Evolutionary conservation across 164 flowering plant species (phyloP).

Genomic region (Echeveria elegans): DNA sequence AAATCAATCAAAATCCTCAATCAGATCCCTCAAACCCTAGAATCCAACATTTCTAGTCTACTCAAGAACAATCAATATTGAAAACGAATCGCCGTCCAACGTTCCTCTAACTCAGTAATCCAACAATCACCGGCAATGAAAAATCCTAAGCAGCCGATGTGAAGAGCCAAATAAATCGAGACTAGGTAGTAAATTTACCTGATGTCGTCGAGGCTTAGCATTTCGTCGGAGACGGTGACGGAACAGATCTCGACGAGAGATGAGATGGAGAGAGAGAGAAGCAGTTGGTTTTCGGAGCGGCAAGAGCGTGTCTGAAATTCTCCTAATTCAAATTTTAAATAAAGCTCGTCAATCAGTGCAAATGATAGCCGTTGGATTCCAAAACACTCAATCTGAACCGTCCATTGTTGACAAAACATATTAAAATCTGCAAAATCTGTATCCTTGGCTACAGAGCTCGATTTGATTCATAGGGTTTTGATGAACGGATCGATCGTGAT

Average conservation of each 20-base stretch:
- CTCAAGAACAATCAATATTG: no score
- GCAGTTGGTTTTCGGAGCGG: not conserved
- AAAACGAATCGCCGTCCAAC: no score
- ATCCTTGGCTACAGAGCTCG: not conserved
- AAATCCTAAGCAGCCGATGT: not conserved
- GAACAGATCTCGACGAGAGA: not conserved
- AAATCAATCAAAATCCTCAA: not conserved
- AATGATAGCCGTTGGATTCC: not conserved
- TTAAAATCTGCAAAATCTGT: not conserved
- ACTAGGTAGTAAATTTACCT: not conserved
- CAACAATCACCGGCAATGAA: not conserved
- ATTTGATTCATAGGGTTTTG: not conserved
- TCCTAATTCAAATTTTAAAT: constrained; percentile 1
- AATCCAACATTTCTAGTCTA: not conserved
- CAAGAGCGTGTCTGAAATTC: not conserved
- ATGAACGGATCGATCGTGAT: not conserved
- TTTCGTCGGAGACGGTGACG: not conserved
- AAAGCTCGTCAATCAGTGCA: not conserved
- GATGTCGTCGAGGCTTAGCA: not conserved
- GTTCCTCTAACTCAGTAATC: no score
- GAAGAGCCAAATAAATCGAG: not conserved
- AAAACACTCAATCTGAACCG: not conserved
- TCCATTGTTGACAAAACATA: not conserved
- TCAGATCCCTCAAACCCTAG: not conserved
- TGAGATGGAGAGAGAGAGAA: not conserved